Base-by-base conservation (phyloP, 495 filamentous ascomycete genomes). In the Neurospora sp. region DNA sequence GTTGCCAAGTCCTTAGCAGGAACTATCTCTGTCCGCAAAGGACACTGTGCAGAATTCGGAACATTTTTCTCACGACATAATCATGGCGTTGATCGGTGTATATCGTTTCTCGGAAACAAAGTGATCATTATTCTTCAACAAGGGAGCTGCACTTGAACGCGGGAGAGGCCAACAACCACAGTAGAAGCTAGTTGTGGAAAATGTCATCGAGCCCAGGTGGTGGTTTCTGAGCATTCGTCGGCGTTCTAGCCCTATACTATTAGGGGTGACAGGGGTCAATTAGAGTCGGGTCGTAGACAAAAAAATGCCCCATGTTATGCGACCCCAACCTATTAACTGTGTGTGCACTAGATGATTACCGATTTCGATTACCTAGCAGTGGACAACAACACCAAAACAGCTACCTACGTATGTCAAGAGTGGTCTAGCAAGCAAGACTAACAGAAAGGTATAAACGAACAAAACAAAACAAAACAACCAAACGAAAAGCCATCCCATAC, bases 391-490 rank as follows among this genome's bases (percentile, higher is more conserved):
- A 42, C 16, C n/a, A 27, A 27, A 23, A 39, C 39, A 40, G 38
- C 20, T 10, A 71, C 16, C 20, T 10, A 71, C 16, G 39, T 39
- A 72, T 37, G 7, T 66, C 27, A 35, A 9, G 27, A 18, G 54
- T 35, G 18, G 54, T 66, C 12, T 66, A 66, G 12, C 54, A 66
- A 66, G 54, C 27, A 41, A 73, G 44, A 70, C 66, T 23, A 70
- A 72, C 31, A 74, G 23, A 71, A 72, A 38, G 39, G 31, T 62
- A 44, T 74, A 48, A 71, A 48, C 71, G 16, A 38, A 39, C 38
- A 12, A 41, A 16, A 71, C 16, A 5, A 37, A 16, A 71, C 31
- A 71, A 62, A 70, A 70, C 38, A 69, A 6, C 18, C 20, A 31
- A 10, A 39, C 39, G 18, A 72, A 72, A 42, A 66, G n/a, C 69